phyloP scores from a whole-genome alignment of 345 rosid genomes.

The Populus ilicifolia region DNA sequence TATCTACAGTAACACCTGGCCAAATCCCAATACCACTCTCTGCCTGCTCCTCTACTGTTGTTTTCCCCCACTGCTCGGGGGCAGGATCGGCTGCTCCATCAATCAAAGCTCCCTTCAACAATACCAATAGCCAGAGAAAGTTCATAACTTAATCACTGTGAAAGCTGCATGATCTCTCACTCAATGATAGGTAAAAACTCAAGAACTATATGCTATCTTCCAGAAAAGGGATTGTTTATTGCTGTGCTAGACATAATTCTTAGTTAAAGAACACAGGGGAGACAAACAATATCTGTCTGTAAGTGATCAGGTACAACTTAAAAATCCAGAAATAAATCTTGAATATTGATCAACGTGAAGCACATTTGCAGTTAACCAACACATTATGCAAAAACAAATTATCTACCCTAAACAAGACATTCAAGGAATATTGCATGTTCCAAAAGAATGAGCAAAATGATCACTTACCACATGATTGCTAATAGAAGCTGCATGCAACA shows the following conservation, averaged over 20 bases:
- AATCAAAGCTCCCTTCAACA: conserved; percentile 68
- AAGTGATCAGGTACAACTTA: not conserved
- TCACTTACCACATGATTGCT: conserved; percentile 80
- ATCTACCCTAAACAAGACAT: not conserved
- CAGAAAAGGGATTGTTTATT: not conserved
- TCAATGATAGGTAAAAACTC: not conserved
- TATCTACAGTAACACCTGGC: conserved; percentile 74
- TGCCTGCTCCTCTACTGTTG: conserved; percentile 75
- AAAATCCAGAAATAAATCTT: conserved; percentile 2
- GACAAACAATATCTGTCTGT: not conserved
- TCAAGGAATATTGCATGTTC: not conserved
- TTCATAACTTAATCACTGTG: conserved; percentile 6
- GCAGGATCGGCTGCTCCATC: conserved; percentile 99
- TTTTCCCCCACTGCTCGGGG: conserved; percentile 97
- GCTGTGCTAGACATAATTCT: not conserved
- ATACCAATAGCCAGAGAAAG: conserved; percentile 17
- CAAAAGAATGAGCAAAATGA: not conserved
- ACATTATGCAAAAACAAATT: not conserved
- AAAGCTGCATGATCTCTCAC: not conserved
- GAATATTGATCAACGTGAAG: not conserved
- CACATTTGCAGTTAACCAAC: not conserved
- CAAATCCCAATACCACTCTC: conserved; percentile 91
- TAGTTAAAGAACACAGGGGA: not conserved
- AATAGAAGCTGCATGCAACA: conserved; percentile 77
- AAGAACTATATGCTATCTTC: not conserved